phyloP scores from a whole-genome alignment of 805 yeast species.

The Candida saitoana region DNA sequence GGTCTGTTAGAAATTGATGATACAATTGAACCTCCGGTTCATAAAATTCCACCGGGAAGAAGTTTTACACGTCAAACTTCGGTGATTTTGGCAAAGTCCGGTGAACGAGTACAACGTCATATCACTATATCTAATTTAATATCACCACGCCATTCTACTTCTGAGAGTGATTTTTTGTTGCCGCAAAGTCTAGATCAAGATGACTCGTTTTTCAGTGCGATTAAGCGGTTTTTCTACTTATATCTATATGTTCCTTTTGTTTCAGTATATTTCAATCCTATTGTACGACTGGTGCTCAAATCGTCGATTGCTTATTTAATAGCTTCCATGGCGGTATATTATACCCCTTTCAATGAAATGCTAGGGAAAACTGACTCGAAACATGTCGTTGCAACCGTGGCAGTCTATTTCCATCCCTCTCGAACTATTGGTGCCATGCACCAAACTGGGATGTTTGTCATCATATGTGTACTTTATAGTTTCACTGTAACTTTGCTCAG shows the following conservation, averaged over 20 bases:
- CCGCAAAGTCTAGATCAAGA: background rate
- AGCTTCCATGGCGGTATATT: constrained; percentile 71
- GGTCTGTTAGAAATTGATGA: background rate
- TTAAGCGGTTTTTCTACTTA: background rate
- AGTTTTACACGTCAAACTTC: constrained; percentile 20
- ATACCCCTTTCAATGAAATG: constrained; percentile 42
- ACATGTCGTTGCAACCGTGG: constrained; percentile 77
- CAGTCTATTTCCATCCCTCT: constrained; percentile 82
- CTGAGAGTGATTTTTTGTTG: background rate
- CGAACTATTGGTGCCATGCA: constrained; percentile 77
- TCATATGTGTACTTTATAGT: constrained; percentile 50
- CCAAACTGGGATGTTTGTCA: constrained; percentile 63
- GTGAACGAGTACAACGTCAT: constrained; percentile 34
- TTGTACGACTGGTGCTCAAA: constrained; percentile 43
- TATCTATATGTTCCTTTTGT: background rate
- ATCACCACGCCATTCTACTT: background rate
- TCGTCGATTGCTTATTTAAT: constrained; percentile 71
- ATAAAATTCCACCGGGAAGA: background rate
- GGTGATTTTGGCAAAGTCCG: constrained; percentile 37
- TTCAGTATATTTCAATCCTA: constrained; percentile 13
- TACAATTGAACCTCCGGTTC: background rate
- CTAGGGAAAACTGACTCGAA: constrained; percentile 69
- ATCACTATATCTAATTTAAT: constrained; percentile 18
- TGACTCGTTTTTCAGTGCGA: background rate
- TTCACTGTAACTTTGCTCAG: constrained; percentile 49